phyloP scores from a whole-genome alignment of 1,284 basidiomycete species.

The Sanghuangporus sanghuang region DNA sequence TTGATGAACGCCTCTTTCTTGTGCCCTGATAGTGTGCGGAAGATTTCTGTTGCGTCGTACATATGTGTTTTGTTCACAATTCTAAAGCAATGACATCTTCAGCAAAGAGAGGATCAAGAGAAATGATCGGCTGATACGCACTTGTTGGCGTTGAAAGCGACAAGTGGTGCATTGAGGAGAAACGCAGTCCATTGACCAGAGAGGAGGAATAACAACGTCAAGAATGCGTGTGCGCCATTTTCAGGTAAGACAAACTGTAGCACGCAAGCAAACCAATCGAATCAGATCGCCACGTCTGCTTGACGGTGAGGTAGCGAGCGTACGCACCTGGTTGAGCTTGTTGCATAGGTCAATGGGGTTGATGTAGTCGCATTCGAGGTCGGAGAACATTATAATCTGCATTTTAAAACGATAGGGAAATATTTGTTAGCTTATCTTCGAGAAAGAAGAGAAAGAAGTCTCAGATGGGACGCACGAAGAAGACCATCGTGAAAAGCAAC shows the following conservation, averaged over 20 bases:
- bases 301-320: slow-evolving; percentile 15
- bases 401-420: neutral
- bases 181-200: slow-evolving; percentile 96
- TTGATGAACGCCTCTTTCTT: slow-evolving; percentile 98
- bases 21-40: slow-evolving; percentile 89
- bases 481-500: slow-evolving; percentile 95
- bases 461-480: slow-evolving; percentile 71
- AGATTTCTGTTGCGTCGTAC: slow-evolving; percentile 99
- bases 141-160: slow-evolving; percentile 95
- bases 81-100: slow-evolving; percentile 37
- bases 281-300: slow-evolving; percentile 16
- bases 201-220: slow-evolving; percentile 84
- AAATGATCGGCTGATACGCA: slow-evolving; percentile 35
- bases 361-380: slow-evolving; percentile 98
- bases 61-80: slow-evolving; percentile 94
- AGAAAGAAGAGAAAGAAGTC: neutral
- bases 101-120: neutral
- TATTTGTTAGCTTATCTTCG: neutral
- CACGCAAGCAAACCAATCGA: neutral
- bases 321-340: slow-evolving; percentile 91
- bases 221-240: slow-evolving; percentile 91
- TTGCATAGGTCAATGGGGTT: slow-evolving; percentile 99
- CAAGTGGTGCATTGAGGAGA: slow-evolving; percentile 85
- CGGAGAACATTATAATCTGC: slow-evolving; percentile 99
- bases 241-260: slow-evolving; percentile 94